These are phyloP conservation scores for Pezicula carpinea DNA, from an alignment of 2,329 filamentous ascomycete genomes.

Conservation along the genomic window DNA sequence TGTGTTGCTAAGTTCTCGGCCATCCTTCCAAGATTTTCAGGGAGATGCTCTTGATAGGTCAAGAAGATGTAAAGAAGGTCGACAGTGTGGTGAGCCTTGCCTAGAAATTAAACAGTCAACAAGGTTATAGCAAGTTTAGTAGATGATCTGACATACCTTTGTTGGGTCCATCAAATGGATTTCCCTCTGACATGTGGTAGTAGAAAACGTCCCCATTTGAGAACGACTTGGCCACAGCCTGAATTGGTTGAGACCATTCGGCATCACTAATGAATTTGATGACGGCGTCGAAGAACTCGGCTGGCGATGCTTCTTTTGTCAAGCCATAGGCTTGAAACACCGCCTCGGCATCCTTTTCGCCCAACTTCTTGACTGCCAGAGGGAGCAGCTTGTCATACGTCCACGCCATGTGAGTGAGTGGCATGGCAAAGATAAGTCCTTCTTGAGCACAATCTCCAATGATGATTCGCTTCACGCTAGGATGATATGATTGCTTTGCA, in stretches of 20 bases:
- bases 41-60: conserved; percentile 1
- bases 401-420: too few species aligned
- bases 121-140: too few species aligned
- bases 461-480: background rate
- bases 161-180: conserved; percentile 1
- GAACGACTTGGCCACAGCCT: background rate
- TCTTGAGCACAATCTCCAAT: background rate
- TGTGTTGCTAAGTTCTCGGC: background rate
- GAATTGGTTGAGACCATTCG: conserved; percentile 2
- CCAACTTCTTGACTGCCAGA: too few species aligned
- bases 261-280: background rate
- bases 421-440: background rate
- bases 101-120: too few species aligned
- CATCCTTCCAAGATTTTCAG: background rate
- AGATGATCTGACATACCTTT: conserved; percentile 1
- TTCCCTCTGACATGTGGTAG: background rate
- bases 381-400: too few species aligned
- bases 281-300: too few species aligned
- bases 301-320: too few species aligned
- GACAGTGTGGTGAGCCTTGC: conserved; percentile 1
- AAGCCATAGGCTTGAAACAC: too few species aligned
- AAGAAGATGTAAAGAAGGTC: conserved; percentile 3
- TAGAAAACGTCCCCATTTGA: background rate
- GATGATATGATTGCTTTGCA: background rate
- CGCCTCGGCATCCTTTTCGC: too few species aligned